Evolutionary conservation across 768 basidiomycete species (phyloP).

Genomic region (Suillus ampliporus): DNA sequence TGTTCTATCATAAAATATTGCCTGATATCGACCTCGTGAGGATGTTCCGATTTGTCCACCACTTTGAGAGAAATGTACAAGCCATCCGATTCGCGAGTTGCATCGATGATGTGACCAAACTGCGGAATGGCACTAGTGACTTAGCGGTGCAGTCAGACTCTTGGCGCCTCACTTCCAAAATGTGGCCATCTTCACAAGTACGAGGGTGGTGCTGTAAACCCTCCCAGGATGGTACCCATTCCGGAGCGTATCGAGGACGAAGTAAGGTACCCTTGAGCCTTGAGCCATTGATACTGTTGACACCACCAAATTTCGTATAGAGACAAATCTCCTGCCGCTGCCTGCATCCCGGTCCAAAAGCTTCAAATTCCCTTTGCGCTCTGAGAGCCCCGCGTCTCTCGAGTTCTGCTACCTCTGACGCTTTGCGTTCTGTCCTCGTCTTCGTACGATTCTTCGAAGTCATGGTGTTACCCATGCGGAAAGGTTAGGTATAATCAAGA

Average conservation of each 20-base stretch:
- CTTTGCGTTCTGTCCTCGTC: not conserved
- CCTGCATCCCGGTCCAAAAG: not conserved
- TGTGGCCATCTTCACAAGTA: constrained; percentile 16
- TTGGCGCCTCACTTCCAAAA: not conserved
- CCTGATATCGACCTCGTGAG: constrained; percentile 38
- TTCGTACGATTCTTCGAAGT: not conserved
- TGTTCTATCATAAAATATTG: constrained; percentile 21
- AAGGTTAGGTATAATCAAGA: too few relatives aligned
- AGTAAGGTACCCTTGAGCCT: constrained; percentile 39
- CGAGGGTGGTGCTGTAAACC: constrained; percentile 6
- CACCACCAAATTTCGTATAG: constrained; percentile 20
- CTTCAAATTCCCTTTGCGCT: not conserved
- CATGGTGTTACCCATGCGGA: too few relatives aligned
- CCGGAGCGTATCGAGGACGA: constrained; percentile 33
- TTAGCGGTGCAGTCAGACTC: not conserved
- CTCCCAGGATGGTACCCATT: constrained; percentile 33
- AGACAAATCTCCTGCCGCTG: not conserved
- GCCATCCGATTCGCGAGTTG: constrained; percentile 32
- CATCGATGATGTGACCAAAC: constrained; percentile 34
- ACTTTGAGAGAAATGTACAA: constrained; percentile 37
- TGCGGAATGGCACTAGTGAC: not conserved
- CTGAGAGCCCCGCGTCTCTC: not conserved
- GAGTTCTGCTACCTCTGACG: not conserved
- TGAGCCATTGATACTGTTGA: constrained; percentile 36
- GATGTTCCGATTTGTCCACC: constrained; percentile 14